A percentile compares a stretch with the other conserved stretches of the same genome.
Conservation (phyloP, 2,329 filamentous ascomycete genomes). For the Daldinia sp. region DNA sequence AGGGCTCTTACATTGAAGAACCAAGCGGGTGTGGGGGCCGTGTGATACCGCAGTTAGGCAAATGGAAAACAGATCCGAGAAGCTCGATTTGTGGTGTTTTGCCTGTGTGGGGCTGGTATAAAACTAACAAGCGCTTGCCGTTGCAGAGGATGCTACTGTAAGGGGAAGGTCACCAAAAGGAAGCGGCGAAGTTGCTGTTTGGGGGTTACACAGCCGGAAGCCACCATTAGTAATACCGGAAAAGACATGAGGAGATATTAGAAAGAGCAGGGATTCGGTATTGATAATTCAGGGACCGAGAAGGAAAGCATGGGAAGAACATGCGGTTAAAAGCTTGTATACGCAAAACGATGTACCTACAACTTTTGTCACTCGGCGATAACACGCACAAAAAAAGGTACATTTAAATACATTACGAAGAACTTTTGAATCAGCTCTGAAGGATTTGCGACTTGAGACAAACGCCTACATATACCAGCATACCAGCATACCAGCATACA, state of each 20-base stretch:
- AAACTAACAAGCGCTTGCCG: slow-evolving; percentile 30
- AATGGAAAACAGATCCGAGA: slow-evolving; percentile 30
- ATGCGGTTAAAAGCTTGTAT: slow-evolving; percentile 27
- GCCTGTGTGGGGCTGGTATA: slow-evolving; percentile 32
- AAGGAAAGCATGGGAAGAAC: slow-evolving; percentile 14
- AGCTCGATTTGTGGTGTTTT: slow-evolving; percentile 38
- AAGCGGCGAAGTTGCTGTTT: slow-evolving; percentile 41
- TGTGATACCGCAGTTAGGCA: not conserved
- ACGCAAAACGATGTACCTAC: slow-evolving; percentile 11
- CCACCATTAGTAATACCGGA: slow-evolving; percentile 33
- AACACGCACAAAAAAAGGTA: not conserved
- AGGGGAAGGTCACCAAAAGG: slow-evolving; percentile 46
- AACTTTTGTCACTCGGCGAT: slow-evolving; percentile 4
- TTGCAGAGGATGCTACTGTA: slow-evolving; percentile 28
- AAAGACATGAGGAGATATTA: slow-evolving; percentile 23
- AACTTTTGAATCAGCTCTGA: slow-evolving; percentile 8
- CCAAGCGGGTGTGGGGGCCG: slow-evolving; percentile 7
- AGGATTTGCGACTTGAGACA: slow-evolving; percentile 21
- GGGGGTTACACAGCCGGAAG: slow-evolving; percentile 38
- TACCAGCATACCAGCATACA: not conserved
- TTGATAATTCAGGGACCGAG: slow-evolving; percentile 32
- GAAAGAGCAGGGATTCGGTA: slow-evolving; percentile 24
- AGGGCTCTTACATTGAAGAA: slow-evolving; percentile 8
- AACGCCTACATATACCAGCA: not conserved
- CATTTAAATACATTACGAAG: slow-evolving; percentile 1